Conservation (phyloP, 2,329 filamentous ascomycete species). For the Aspergillus bombycis region DNA sequence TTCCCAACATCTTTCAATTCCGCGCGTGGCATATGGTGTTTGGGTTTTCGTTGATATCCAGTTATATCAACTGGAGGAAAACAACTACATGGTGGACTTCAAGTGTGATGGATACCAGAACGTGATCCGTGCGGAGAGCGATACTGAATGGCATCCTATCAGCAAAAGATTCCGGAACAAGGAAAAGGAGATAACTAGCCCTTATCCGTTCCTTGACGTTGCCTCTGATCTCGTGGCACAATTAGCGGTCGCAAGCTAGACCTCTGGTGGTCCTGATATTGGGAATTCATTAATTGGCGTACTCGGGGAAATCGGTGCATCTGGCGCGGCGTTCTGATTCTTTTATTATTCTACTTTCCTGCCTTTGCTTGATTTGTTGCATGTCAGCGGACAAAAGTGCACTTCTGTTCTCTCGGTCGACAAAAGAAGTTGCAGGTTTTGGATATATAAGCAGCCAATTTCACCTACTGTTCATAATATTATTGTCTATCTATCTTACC, state of each 20-base stretch:
- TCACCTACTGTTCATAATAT: slow-evolving; percentile 1
- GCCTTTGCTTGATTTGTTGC: neutral
- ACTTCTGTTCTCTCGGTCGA: neutral
- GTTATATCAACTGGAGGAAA: slow-evolving; percentile 89
- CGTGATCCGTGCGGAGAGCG: slow-evolving; percentile 60
- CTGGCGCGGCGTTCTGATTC: neutral
- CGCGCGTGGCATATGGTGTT: slow-evolving; percentile 66
- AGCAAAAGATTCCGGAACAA: slow-evolving; percentile 62
- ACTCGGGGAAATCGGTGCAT: slow-evolving; percentile 3
- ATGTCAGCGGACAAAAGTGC: slow-evolving; percentile 4
- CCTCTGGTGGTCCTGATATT: neutral
- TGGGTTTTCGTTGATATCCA: slow-evolving; percentile 96
- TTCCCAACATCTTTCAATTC: slow-evolving; percentile 34
- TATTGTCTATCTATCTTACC: neutral
- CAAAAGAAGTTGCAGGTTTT: neutral
- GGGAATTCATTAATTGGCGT: neutral
- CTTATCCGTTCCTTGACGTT: slow-evolving; percentile 94
- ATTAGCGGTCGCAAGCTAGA: slow-evolving; percentile 75
- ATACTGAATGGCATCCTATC: slow-evolving; percentile 52
- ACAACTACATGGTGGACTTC: slow-evolving; percentile 96
- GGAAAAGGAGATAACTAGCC: slow-evolving; percentile 93
- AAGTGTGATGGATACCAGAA: slow-evolving; percentile 98
- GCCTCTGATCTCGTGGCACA: slow-evolving; percentile 91
- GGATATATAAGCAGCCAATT: neutral
- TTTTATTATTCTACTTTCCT: neutral